Evolutionary conservation across 345 rosid genomes (phyloP), one percentile per base, ranked within the genome.

Genomic region (Aethionema arabicum): DNA sequence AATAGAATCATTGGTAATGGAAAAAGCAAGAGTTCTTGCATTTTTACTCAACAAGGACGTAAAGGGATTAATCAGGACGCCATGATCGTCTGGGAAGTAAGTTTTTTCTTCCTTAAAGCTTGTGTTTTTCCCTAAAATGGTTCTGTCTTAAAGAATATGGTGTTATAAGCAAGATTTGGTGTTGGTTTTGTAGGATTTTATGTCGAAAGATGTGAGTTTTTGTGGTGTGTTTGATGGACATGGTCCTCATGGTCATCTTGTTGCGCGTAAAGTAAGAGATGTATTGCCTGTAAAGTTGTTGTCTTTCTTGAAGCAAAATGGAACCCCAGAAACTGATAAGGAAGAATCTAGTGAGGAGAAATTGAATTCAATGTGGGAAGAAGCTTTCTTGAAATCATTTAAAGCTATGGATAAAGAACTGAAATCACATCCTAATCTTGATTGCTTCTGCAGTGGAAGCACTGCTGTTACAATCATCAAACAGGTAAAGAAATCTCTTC

Each of bases 201-300:
- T 86, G 80, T 68, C 82, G n/a, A 88, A 88, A 69, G 98, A 90
- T 72, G 83, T 80, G 72, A 95, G 83, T 4, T 90, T 95, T 59
- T 90, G 96, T 46, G 99, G 99, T 27, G 84, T 95, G 32, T 95
- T 95, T 66, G 99, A 95, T 78, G 99, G 99, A 67, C 99, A 95
- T 69, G 99, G 99, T 56, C 99, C 99, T 37, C 86, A 88, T 56
- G 99, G 99, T 43, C 99, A 95, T 82, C 96, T 84, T 48, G 99
- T 95, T 65, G 87, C 99, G 29, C 90, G 89, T 67, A 93, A 85
- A 80, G 99, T 93, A 61, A 88, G 96, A 79, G 99, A 93, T 57
- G 72, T 86, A 49, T 71, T 93, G 71, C 99, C 99, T 10, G 71
- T 86, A 14, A 93, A 86, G 76, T 77, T 93, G 58, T 72, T 83